Percentiles rank a stretch among this genome's conserved stretches.
These are phyloP conservation scores for Lophium mytilinum DNA, from an alignment of 495 filamentous ascomycete genomes.

Conservation along the genomic window DNA sequence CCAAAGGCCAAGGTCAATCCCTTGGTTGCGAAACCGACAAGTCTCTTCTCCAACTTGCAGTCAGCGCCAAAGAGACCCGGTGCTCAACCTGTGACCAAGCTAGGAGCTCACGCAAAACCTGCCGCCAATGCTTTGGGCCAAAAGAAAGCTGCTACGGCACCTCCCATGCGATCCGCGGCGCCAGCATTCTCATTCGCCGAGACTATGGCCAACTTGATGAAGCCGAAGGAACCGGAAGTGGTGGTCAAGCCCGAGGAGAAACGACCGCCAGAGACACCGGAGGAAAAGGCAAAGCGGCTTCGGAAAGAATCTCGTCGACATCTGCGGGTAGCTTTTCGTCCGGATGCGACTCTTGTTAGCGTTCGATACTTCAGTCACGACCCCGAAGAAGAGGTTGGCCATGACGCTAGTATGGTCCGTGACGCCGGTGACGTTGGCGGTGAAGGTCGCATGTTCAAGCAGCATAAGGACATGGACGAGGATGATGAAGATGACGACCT, in stretches of 20 bases:
- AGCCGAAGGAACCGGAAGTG: conserved; percentile 50
- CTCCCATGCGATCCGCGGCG: conserved; percentile 29
- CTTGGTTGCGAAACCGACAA: conserved; percentile 49
- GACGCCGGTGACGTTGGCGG: conserved; percentile 63
- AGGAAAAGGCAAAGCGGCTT: conserved; percentile 63
- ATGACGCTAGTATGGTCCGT: conserved; percentile 53
- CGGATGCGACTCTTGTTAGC: conserved; percentile 62
- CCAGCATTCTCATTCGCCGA: conserved; percentile 40
- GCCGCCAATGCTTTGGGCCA: conserved; percentile 29
- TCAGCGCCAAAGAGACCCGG: conserved; percentile 56
- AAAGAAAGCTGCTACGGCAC: conserved; percentile 34
- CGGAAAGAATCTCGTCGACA: conserved; percentile 71
- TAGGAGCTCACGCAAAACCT: conserved; percentile 13
- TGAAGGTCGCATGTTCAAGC: conserved; percentile 76
- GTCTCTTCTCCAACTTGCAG: conserved; percentile 49
- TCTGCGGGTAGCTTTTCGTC: conserved; percentile 62
- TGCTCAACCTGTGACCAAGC: conserved; percentile 27
- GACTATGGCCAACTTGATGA: conserved; percentile 55
- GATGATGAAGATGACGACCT: conserved; percentile 61
- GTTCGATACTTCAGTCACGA: conserved; percentile 70
- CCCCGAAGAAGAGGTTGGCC: conserved; percentile 71
- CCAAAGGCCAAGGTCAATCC: conserved; percentile 43
- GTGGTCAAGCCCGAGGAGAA: conserved; percentile 45
- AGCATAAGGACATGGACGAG: conserved; percentile 52
- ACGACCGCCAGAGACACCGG: conserved; percentile 61